Evolutionary conservation across 208 protist species (phyloP).

Genomic region (Wallacemonas sp.): DNA sequence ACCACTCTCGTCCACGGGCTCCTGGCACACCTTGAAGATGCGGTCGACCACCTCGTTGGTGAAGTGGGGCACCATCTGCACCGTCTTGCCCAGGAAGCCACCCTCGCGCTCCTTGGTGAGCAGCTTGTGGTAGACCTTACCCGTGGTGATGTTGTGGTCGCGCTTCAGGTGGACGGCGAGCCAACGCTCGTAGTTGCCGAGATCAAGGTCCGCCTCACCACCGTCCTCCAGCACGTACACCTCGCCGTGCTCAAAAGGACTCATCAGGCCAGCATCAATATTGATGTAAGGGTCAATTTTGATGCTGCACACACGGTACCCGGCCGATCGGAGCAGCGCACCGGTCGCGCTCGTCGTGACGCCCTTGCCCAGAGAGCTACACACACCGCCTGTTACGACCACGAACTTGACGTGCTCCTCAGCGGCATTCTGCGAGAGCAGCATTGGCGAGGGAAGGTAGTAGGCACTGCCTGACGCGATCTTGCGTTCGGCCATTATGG

Average conservation of each 20-base stretch:
- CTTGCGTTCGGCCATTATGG: conserved; percentile 38
- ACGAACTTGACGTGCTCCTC: conserved; percentile 90
- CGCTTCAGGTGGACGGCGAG: conserved; percentile 92
- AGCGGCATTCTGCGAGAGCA: conserved; percentile 34
- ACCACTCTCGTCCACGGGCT: conserved; percentile 75
- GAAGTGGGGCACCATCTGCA: conserved; percentile 98
- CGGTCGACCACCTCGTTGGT: conserved; percentile 90
- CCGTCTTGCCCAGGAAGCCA: conserved; percentile 99
- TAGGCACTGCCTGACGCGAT: conserved; percentile 62
- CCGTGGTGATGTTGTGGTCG: conserved; percentile 99
- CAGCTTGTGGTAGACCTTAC: conserved; percentile 97
- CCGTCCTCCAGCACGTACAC: conserved; percentile 99
- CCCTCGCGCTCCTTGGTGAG: conserved; percentile 96
- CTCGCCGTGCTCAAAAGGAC: conserved; percentile 98
- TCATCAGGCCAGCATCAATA: conserved; percentile 93
- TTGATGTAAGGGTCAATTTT: conserved; percentile 99
- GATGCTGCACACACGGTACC: conserved; percentile 95
- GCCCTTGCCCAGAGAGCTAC: conserved; percentile 98
- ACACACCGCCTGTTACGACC: conserved; percentile 98
- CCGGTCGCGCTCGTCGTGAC: conserved; percentile 85
- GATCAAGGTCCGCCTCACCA: conserved; percentile 96
- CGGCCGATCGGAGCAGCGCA: conserved; percentile 81
- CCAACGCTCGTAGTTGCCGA: conserved; percentile 99
- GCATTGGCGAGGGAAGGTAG: conserved; percentile 79
- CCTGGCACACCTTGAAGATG: conserved; percentile 87